Base-by-base conservation (phyloP, 2,329 filamentous ascomycete genomes). In the Fusarium sp. region DNA sequence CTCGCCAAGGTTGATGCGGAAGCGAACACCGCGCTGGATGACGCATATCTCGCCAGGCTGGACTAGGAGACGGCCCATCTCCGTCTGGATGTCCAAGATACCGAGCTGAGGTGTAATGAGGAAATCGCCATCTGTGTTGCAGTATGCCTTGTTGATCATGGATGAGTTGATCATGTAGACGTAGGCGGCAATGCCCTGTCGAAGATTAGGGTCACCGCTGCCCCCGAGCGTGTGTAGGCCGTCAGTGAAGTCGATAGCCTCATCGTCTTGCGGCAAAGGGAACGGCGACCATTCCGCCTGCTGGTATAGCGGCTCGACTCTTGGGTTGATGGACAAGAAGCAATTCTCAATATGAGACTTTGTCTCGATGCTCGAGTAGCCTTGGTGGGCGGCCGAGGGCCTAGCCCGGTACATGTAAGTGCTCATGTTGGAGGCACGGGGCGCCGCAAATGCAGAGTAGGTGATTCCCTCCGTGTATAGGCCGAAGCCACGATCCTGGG, bases 391-490 rank as follows among this genome's bases (percentile, higher is more conserved):
- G 0, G 57, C 57, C 5, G 57, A 60, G 2, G 57, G 57, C 15
- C 56, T 32, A 7, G 55, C 49, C 0, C 57, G 57, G 3, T 61
- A 61, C 57, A 61, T 60, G 5, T 61, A 61, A 0, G 46, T 55
- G 32, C 56, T 61, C 31, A 29, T 37, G 37, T 61, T 60, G 2
- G 31, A 6, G 5, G 21, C 21, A 4, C 57, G 23, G 8, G 57
- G 55, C 7, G 55, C 55, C 10, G 57, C 57, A 35, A 61, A 61
- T 4, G 57, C 45, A 17, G 56, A 61, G 44, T 60, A 61, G n/a
- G 57, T 61, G 14, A 61, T 60, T 2, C 57, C 57, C n/a, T 61
- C 57, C 5, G 57, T 61, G 19, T 61, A 61, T 11, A 61, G 10
- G 4, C 57, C 57, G 6, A 60, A 50, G 0, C 57, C 57, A 8